Base-by-base conservation (phyloP, 352 stramenopile genomes). In the Phytophthora vignae region DNA sequence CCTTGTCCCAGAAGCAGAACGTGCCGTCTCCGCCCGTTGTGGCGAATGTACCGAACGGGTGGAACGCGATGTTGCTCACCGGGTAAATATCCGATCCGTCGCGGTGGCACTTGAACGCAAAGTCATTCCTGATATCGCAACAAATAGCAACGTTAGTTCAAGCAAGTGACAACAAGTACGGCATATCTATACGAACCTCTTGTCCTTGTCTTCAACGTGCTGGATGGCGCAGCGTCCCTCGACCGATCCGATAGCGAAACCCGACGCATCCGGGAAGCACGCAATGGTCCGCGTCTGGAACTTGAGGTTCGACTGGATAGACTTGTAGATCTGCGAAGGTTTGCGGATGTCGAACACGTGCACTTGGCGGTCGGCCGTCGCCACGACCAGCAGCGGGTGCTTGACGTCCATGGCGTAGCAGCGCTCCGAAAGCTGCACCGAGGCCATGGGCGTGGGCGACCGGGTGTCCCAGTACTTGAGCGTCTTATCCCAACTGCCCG, bases 1-100 rank as follows among this genome's bases (percentile, higher is more conserved):
- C 96, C 82, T 99, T 99, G 85, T 99, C 97, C 98, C 98, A 99
- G 82, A 99, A 99, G 76, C 96, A 98, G 67, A 98, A 98, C 44
- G 97, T 95, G 54, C 97, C 97, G 74, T 99, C 97, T 27, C 88
- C 86, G 14, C 98, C 98, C 6, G 97, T 94, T 14, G 98, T 99
- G 2, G 96, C 91, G 79, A 99, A 99, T n/a, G 96, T 99, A 38
- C 97, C 97, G 69, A 94, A 92, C 33, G 85, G 83, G 75, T 98
- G 94, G 76, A 98, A 98, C 56, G 84, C 77, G 60, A 98, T 94
- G 48, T 71, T 92, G 77, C 94, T 98, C 19, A 98, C 91, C 1
- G 90, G 84, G 64, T 95, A 97, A 74, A 98, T 96, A 55, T 96
- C 78, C 25, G 79, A 78, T 63, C 82, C 85, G 48, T 97, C 90